Percentiles rank a stretch among this genome's conserved stretches.
Evolutionary conservation across 768 basidiomycete species (phyloP).

Genomic region (Pleurotus pulmonarius): DNA sequence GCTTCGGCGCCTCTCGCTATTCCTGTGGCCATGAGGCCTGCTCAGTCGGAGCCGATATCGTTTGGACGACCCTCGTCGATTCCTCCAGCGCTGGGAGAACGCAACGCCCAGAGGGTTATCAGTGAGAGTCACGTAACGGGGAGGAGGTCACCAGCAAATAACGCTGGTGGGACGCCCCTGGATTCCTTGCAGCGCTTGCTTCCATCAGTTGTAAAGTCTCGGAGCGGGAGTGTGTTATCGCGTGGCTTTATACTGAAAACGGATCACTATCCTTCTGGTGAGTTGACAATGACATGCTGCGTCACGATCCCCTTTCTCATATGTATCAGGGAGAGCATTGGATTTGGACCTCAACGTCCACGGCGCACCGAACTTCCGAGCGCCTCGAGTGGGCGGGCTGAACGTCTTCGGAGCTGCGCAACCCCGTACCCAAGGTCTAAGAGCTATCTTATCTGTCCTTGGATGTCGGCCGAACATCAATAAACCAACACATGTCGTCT

Average conservation of each 20-base stretch:
- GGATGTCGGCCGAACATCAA: constrained; percentile 63
- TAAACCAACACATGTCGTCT: constrained; percentile 76
- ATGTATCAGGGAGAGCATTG: constrained; percentile 67
- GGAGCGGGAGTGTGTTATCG: constrained; percentile 79
- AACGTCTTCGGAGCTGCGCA: constrained; percentile 97
- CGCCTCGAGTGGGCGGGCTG: constrained; percentile 70
- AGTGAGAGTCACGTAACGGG: constrained; percentile 7
- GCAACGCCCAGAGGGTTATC: not conserved
- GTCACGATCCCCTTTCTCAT: not conserved
- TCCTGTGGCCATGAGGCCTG: not conserved
- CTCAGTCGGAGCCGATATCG: not conserved
- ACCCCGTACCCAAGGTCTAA: constrained; percentile 86
- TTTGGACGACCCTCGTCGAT: constrained; percentile 16
- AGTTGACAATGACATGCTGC: constrained; percentile 9
- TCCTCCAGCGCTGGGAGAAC: constrained; percentile 11
- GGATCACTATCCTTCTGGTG: constrained; percentile 81
- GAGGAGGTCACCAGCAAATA: constrained; percentile 10
- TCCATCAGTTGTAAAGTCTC: constrained; percentile 75
- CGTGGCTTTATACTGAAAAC: constrained; percentile 94
- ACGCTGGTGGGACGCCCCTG: constrained; percentile 27
- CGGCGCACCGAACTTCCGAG: constrained; percentile 94
- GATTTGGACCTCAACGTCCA: constrained; percentile 90
- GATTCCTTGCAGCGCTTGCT: constrained; percentile 68
- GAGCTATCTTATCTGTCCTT: constrained; percentile 85
- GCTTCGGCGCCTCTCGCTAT: not conserved